These are phyloP conservation scores for Caryopteris hybrid DNA, from an alignment of 305 asterid species.

Conservation along the genomic window DNA sequence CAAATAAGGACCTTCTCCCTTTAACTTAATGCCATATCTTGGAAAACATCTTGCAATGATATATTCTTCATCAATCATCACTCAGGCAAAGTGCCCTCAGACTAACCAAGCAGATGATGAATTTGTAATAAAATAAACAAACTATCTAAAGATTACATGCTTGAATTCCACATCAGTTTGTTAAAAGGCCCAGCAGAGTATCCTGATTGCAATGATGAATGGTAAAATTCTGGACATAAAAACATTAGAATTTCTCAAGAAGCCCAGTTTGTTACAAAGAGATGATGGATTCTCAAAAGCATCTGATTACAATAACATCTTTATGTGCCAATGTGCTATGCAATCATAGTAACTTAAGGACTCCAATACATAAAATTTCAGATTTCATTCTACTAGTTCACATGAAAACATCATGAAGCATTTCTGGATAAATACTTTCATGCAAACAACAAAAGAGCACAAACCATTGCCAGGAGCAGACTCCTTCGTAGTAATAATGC, in stretches of 20 bases:
- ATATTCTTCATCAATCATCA: too few relatives aligned
- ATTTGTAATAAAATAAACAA: too few relatives aligned
- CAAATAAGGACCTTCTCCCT: too few relatives aligned
- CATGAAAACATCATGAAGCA: neutral
- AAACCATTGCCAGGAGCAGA: slow-evolving; percentile 72
- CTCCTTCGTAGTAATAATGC: slow-evolving; percentile 64
- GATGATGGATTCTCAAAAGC: neutral
- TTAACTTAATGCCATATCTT: too few relatives aligned
- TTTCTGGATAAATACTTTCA: neutral
- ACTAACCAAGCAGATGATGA: too few relatives aligned
- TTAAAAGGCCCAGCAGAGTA: neutral
- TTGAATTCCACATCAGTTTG: too few relatives aligned
- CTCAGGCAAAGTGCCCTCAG: too few relatives aligned
- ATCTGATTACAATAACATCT: neutral
- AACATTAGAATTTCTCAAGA: neutral
- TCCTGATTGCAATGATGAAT: neutral
- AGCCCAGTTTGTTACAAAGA: neutral
- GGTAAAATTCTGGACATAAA: neutral
- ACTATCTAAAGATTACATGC: too few relatives aligned
- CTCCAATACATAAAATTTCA: neutral
- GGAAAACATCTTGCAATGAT: too few relatives aligned
- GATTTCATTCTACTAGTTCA: neutral
- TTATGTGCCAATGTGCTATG: neutral
- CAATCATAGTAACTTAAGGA: neutral
- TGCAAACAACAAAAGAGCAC: slow-evolving; percentile 19